Percentiles rank a stretch among this genome's conserved stretches.
Evolutionary conservation across 306 rosid species (phyloP).

Genomic region (Hylodesmum podocarpum): DNA sequence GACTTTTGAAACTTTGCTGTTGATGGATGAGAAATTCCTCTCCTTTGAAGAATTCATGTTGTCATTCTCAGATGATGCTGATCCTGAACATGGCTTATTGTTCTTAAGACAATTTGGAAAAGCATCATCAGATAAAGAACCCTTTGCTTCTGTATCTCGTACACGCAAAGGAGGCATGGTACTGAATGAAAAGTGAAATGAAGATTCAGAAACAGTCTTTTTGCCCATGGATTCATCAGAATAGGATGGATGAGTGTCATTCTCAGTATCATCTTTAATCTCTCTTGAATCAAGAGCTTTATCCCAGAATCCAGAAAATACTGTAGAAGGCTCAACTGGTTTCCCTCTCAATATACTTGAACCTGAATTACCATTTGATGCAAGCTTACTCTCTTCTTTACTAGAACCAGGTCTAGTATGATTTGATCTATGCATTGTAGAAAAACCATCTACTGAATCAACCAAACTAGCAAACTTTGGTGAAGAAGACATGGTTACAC

Average conservation of each 20-base stretch:
- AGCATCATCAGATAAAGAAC: slow-evolving; percentile 29
- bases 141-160: slow-evolving; percentile 33
- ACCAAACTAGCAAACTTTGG: slow-evolving; percentile 85
- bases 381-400: slow-evolving; percentile 37
- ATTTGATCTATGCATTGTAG: slow-evolving; percentile 43
- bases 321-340: slow-evolving; percentile 35
- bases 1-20: slow-evolving; percentile 32
- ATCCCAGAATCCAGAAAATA: slow-evolving; percentile 73
- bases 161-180: slow-evolving; percentile 41
- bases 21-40: slow-evolving; percentile 32
- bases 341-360: slow-evolving; percentile 33
- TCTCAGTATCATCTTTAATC: slow-evolving; percentile 26
- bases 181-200: slow-evolving; percentile 42
- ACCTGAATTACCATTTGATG: slow-evolving; percentile 35
- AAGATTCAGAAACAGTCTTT: slow-evolving; percentile 45
- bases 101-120: slow-evolving; percentile 26
- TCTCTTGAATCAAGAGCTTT: slow-evolving; percentile 42
- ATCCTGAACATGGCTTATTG: slow-evolving; percentile 32
- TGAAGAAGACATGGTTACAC: slow-evolving; percentile 52
- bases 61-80: slow-evolving; percentile 36
- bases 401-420: slow-evolving; percentile 30
- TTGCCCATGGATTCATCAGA: slow-evolving; percentile 26
- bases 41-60: slow-evolving; percentile 28
- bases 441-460: slow-evolving; percentile 52
- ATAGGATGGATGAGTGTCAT: slow-evolving; percentile 27